Evolutionary conservation across 176 grass and related monocot genomes (phyloP).

Genomic region (Chrysopogon serrulatus): DNA sequence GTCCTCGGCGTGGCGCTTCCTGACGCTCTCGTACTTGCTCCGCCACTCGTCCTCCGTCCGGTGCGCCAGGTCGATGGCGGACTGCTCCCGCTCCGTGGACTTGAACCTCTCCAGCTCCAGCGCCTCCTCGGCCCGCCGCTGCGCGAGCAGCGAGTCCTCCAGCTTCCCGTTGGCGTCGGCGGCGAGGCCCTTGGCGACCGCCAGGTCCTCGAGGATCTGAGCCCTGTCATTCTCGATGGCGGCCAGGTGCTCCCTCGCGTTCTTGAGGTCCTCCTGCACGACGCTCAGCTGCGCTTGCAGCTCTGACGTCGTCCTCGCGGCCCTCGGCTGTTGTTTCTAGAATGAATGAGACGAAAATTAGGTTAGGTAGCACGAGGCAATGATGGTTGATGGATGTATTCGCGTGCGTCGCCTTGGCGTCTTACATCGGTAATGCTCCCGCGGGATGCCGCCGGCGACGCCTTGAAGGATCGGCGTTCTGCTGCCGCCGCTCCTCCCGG

Average conservation of each 20-base stretch:
- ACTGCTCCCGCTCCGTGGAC: slow-evolving; percentile 63
- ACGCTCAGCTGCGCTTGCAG: slow-evolving; percentile 48
- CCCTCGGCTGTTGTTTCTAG: slow-evolving; percentile 51
- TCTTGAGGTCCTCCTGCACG: slow-evolving; percentile 60
- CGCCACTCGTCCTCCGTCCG: slow-evolving; percentile 59
- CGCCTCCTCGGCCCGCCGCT: slow-evolving; percentile 59
- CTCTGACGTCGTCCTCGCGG: slow-evolving; percentile 42
- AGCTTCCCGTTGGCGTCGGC: slow-evolving; percentile 44
- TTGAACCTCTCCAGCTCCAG: slow-evolving; percentile 72
- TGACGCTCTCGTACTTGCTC: slow-evolving; percentile 32
- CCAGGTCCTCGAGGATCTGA: slow-evolving; percentile 45
- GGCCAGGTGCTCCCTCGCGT: slow-evolving; percentile 42
- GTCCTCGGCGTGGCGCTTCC: slow-evolving; percentile 55
- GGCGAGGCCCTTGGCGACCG: slow-evolving; percentile 30
- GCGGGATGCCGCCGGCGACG: slow-evolving; percentile 9
- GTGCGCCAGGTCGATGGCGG: slow-evolving; percentile 35
- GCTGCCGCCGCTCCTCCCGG: slow-evolving; percentile 15
- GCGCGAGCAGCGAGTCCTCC: slow-evolving; percentile 47
- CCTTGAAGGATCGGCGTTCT: slow-evolving; percentile 46
- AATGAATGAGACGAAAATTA: background rate
- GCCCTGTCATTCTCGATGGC: slow-evolving; percentile 48
- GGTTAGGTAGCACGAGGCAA: background rate
- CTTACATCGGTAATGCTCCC: slow-evolving; percentile 30
- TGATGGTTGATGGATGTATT: background rate
- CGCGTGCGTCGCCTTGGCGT: background rate